These are phyloP conservation scores for Malassezia globosa DNA, from an alignment of 1,284 basidiomycete genomes.

Conservation along the genomic window DNA sequence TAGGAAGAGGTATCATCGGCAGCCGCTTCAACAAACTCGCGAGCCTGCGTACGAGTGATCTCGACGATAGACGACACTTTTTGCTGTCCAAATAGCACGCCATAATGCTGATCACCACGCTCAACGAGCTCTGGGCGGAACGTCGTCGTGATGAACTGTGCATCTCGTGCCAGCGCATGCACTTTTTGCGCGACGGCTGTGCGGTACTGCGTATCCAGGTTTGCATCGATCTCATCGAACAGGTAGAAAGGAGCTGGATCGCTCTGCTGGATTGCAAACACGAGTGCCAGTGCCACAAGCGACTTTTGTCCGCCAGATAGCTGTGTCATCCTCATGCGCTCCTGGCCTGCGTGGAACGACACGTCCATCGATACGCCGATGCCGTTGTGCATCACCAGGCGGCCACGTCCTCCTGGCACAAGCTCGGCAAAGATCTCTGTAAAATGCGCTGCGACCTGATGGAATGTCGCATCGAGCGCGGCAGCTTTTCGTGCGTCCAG, in stretches of 20 bases:
- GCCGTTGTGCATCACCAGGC: constrained; percentile 54
- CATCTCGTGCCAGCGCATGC: constrained; percentile 67
- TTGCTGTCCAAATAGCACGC: constrained; percentile 95
- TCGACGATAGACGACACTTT: constrained; percentile 70
- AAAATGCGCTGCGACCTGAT: constrained; percentile 92
- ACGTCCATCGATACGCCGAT: constrained; percentile 87
- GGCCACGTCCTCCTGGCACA: constrained; percentile 83
- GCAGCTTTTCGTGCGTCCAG: constrained; percentile 96
- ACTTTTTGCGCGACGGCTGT: constrained; percentile 97
- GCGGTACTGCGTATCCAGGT: constrained; percentile 91
- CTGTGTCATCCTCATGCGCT: constrained; percentile 91
- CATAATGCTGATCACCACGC: constrained; percentile 89
- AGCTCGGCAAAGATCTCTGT: constrained; percentile 92
- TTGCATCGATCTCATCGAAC: constrained; percentile 99
- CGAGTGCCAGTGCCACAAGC: constrained; percentile 85
- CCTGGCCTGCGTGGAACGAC: constrained; percentile 94
- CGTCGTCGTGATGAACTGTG: constrained; percentile 96
- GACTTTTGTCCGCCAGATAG: constrained; percentile 96
- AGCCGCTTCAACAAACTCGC: constrained; percentile 68
- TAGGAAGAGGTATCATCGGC: too few species aligned
- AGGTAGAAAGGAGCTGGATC: constrained; percentile 98
- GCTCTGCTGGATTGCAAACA: constrained; percentile 98
- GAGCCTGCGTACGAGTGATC: constrained; percentile 71
- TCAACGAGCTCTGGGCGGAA: constrained; percentile 95
- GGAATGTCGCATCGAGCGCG: constrained; percentile 94